Evolutionary conservation across 345 rosid species (phyloP), one percentile per base, ranked within the genome.

Genomic region (Diplotaxis tenuifolia): DNA sequence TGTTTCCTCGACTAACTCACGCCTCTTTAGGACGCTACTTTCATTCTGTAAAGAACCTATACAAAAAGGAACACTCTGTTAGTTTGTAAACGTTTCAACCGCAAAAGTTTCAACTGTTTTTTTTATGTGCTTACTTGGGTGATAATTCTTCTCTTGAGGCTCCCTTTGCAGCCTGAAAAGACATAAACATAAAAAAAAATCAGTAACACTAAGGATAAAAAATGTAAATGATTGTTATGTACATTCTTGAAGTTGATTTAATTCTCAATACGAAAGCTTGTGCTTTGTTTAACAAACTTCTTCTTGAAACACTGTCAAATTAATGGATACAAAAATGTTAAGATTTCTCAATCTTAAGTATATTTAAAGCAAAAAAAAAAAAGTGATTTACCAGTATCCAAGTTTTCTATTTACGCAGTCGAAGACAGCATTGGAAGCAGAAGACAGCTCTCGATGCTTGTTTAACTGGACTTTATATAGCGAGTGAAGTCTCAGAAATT

Each of bases 1-100:
- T 2, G 88, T 83, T 71, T 80, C 79, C 59, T 84, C 96, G 38
- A 84, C 83, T 36, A 96, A 83, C 76, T 80, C 84, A 12, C 97
- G 92, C 7, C 88, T 92, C 52, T 77, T 76, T 53, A 81, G 76
- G 62, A 69, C 67, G 67, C 70, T 79, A 52, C 68, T 63, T 76
- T 79, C 75, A 11, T 83, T 84, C 60, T 57, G 36, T 28, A 32
- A 45, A 49, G 29, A 47, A 50, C 28, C 76, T 75, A 14, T 29
- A 63, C 14, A 42, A 42, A 40, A n/a, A n/a, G n/a, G 34, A 29
- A 29, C 2, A 42, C 18, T 14, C 8, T n/a, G 50, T 42, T 47
- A 47, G 53, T 47, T 54, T 7, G 22, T 34, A 19, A 19, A 4
- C 23, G 54, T 55, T 63, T 67, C 56, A 25, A 7, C 4, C 8